These are phyloP conservation scores for Amanita rimosa DNA, from an alignment of 768 basidiomycete species.

Conservation along the genomic window DNA sequence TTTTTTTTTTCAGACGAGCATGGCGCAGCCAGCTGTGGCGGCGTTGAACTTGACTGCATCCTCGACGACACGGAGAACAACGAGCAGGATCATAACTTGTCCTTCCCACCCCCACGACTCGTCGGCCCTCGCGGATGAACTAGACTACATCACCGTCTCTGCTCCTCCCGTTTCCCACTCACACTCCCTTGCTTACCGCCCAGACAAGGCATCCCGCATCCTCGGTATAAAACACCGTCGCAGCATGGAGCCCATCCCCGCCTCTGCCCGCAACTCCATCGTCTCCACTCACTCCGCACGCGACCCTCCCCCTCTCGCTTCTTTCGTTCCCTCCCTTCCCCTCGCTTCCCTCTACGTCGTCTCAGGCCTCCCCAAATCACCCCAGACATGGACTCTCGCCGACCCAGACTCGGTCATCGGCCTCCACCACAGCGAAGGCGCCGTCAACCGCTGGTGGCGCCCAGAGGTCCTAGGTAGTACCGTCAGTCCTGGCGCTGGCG, in stretches of 20 bases:
- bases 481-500: conserved; percentile 74
- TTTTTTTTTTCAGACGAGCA: conserved; percentile 8
- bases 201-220: conserved; percentile 70
- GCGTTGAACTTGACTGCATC: conserved; percentile 2
- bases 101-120: conserved; percentile 21
- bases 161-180: conserved; percentile 19
- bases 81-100: conserved; percentile 13
- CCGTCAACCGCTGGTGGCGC: conserved; percentile 83
- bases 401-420: conserved; percentile 77
- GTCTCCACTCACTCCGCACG: conserved; percentile 64
- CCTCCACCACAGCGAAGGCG: conserved; percentile 74
- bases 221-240: conserved; percentile 65
- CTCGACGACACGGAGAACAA: too few species aligned
- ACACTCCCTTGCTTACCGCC: conserved; percentile 29
- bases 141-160: conserved; percentile 59
- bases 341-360: conserved; percentile 81
- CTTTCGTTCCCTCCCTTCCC: conserved; percentile 61
- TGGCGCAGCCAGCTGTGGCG: conserved; percentile 20
- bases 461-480: conserved; percentile 87
- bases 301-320: conserved; percentile 42
- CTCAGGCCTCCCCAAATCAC: conserved; percentile 81
- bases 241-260: conserved; percentile 82
- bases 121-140: conserved; percentile 52
- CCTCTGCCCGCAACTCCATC: conserved; percentile 63
- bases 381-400: conserved; percentile 82